A percentile compares a stretch with the other conserved stretches of the same genome.
phyloP scores from a whole-genome alignment of 2,329 filamentous ascomycete species.

The Aureobasidium melanogenum region DNA sequence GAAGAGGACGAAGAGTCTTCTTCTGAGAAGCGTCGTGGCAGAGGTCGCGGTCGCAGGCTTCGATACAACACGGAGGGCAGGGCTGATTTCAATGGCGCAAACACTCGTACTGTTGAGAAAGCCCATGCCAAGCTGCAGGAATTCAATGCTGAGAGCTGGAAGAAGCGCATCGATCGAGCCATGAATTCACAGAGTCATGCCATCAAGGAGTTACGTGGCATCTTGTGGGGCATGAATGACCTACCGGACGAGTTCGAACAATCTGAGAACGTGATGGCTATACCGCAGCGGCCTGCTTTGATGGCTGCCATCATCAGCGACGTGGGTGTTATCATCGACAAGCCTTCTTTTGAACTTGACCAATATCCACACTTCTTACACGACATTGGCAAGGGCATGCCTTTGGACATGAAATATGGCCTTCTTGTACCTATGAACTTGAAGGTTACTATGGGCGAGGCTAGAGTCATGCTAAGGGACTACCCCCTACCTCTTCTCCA shows the following conservation, averaged over 20 bases:
- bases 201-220: conserved; percentile 68
- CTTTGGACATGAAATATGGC: conserved; percentile 80
- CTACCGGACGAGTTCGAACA: conserved; percentile 74
- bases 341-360: conserved; percentile 78
- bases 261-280: conserved; percentile 73
- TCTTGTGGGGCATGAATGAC: conserved; percentile 77
- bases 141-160: conserved; percentile 88
- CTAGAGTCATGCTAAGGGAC: conserved; percentile 75
- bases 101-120: conserved; percentile 65
- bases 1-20: conserved; percentile 8
- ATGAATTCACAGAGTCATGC: conserved; percentile 59
- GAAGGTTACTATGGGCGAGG: conserved; percentile 83
- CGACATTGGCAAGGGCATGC: conserved; percentile 93
- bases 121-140: conserved; percentile 66
- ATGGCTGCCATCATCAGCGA: conserved; percentile 76
- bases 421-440: conserved; percentile 85
- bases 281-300: conserved; percentile 75
- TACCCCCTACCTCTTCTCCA: conserved; percentile 90
- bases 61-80: conserved; percentile 74
- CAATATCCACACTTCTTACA: conserved; percentile 80
- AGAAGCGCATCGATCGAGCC: conserved; percentile 73
- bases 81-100: conserved; percentile 60
- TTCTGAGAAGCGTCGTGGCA: not conserved
- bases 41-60: conserved; percentile 39
- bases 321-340: conserved; percentile 76